Evolutionary conservation across 2,329 filamentous ascomycete genomes (phyloP).

Genomic region (Coniosporium tulheliwenetii): DNA sequence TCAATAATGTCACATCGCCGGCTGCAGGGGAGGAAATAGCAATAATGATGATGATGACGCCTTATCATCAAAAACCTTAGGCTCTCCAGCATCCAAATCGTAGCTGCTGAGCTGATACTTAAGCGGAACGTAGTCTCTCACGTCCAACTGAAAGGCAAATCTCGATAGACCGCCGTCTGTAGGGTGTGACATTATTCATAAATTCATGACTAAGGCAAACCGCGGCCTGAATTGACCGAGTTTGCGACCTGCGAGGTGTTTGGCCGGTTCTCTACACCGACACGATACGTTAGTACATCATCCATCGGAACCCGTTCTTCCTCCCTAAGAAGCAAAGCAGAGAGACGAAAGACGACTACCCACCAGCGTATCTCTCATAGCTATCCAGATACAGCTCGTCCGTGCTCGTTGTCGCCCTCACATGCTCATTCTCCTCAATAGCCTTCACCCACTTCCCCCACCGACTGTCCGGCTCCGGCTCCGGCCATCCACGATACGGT

Average conservation of each 20-base stretch:
- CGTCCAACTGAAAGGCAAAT: no score
- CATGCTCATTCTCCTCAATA: slow-evolving; percentile 46
- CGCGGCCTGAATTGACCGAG: slow-evolving; percentile 42
- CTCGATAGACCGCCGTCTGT: no score
- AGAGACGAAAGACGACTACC: slow-evolving; percentile 10
- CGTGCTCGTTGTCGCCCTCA: slow-evolving; percentile 51
- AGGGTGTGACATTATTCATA: no score
- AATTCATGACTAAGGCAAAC: slow-evolving; percentile 26
- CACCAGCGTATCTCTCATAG: slow-evolving; percentile 45
- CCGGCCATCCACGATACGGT: slow-evolving; percentile 50
- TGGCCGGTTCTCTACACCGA: slow-evolving; percentile 37
- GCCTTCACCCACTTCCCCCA: slow-evolving; percentile 58
- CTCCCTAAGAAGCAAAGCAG: not conserved
- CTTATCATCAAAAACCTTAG: no score
- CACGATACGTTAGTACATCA: slow-evolving; percentile 2
- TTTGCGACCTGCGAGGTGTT: slow-evolving; percentile 42
- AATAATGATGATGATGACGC: no score
- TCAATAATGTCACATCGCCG: no score
- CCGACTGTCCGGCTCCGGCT: slow-evolving; percentile 44
- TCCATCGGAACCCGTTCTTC: no score
- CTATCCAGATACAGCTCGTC: slow-evolving; percentile 52
- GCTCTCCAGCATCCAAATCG: no score
- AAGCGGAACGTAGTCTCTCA: no score
- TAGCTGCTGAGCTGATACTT: no score
- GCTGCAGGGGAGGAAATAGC: no score